These are phyloP conservation scores for Neonectria ditissima DNA, from an alignment of 2,329 filamentous ascomycete genomes.

Conservation along the genomic window DNA sequence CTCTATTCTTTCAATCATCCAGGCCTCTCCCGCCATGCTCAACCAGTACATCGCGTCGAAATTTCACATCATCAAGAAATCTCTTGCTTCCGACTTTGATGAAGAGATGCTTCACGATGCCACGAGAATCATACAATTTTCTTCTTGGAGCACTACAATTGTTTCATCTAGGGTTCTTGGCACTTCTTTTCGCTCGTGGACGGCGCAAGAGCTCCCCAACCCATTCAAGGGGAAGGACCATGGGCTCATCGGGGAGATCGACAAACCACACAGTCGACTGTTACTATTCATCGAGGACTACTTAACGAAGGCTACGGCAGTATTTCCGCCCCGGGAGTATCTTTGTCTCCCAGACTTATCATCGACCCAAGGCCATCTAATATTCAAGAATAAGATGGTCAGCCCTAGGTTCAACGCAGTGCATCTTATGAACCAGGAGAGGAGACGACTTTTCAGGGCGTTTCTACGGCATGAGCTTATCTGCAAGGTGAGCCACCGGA, in stretches of 20 bases:
- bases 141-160: not conserved
- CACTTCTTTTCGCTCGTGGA: constrained; percentile 10
- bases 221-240: not conserved
- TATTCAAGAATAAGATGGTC: constrained; percentile 19
- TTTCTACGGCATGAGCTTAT: constrained; percentile 26
- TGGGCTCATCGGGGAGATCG: not conserved
- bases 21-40: constrained; percentile 29
- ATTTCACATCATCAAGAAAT: not conserved
- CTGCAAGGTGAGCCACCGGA: not conserved
- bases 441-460: constrained; percentile 17
- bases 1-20: not conserved
- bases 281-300: constrained; percentile 32
- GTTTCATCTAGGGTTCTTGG: not conserved
- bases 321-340: constrained; percentile 23
- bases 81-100: constrained; percentile 24
- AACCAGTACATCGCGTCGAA: constrained; percentile 19
- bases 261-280: constrained; percentile 7
- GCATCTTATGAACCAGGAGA: constrained; percentile 12
- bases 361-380: not conserved
- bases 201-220: constrained; percentile 13
- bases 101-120: constrained; percentile 28
- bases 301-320: constrained; percentile 30
- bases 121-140: constrained; percentile 24
- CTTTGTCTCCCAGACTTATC: constrained; percentile 20
- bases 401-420: constrained; percentile 6